Evolutionary conservation across 1,284 basidiomycete genomes (phyloP).

Genomic region (Apiotrichum mycotoxinovorans): DNA sequence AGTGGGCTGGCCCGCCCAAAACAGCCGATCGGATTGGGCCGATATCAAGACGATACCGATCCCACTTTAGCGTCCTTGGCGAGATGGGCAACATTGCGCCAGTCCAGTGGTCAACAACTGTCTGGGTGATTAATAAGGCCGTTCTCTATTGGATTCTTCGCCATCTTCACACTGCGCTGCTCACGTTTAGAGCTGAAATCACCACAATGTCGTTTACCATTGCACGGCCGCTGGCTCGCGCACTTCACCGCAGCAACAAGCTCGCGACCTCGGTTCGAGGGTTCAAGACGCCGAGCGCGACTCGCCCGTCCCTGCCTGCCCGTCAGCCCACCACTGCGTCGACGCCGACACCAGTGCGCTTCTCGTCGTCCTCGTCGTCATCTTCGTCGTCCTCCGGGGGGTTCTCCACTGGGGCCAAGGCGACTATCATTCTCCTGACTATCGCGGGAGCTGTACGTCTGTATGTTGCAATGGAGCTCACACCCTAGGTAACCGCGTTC

Average conservation of each 20-base stretch:
- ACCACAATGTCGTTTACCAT: neutral
- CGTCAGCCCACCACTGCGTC: neutral
- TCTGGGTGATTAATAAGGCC: too few species aligned
- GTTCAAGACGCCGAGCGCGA: neutral
- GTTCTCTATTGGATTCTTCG: neutral
- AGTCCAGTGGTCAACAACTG: too few species aligned
- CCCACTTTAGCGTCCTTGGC: neutral
- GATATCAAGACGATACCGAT: neutral
- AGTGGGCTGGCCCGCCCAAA: neutral
- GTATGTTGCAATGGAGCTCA: neutral
- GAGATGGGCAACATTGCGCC: too few species aligned
- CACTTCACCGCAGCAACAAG: neutral
- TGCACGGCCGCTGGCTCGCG: neutral
- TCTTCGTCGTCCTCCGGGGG: neutral
- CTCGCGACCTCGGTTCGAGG: neutral
- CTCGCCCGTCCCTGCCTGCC: neutral
- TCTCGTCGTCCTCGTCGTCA: neutral
- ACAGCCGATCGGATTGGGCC: neutral
- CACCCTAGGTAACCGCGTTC: conserved; percentile 3
- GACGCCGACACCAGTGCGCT: neutral
- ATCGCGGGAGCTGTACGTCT: neutral
- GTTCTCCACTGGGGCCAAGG: neutral
- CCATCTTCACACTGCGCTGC: neutral
- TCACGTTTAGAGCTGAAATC: neutral
- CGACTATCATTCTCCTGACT: neutral